Base-by-base conservation (phyloP, 768 basidiomycete genomes). In the Hericium alpestre region DNA sequence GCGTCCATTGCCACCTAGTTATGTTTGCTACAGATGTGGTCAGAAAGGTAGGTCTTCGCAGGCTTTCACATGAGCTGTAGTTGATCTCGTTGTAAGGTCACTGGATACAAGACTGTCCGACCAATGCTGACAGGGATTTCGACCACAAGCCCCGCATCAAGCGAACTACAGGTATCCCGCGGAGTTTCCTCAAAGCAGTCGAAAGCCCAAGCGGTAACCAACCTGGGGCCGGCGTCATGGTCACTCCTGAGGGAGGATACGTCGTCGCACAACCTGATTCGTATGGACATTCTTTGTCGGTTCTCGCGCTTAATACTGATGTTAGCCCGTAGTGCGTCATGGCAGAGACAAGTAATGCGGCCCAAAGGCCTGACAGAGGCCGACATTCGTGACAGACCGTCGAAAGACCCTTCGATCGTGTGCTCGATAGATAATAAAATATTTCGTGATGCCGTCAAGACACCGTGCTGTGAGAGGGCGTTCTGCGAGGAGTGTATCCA, bases 81-180 rank as follows among this genome's bases (percentile, higher is more conserved):
- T 39, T 38, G 27, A 59, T 53, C 25, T 46, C 12, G 37, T 46
- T 39, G 39, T 18, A 68, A 97, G 95, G 96, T 41, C 96, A 99
- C 67, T 99, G 96, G 96, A 99, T 99, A 61, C 94, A 99, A 68
- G 91, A 96, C 61, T 99, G 96, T 68, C 96, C 96, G 1, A 96
- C 93, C 6, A 97, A 97, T 69, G 93, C 87, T 64, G 92, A 99
- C 67, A 87, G 92, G 53, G 92, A 94, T 51, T 96, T 86, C 62
- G 92, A 95, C 70, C 87, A 98, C 65, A 78, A 88, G 57, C 95
- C 95, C 50, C 87, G 94, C 25, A 94, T 99, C 69, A 97, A 97
- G 68, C 81, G 96, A 53, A 98, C 96, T 4, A 99, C 96, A 10
- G 96, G 96, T 71, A 99, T 99, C 59, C 96, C 96, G 4, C 82